These are phyloP conservation scores for Ophiostoma sp. DNA, from an alignment of 2,329 filamentous ascomycete genomes.

Conservation along the genomic window DNA sequence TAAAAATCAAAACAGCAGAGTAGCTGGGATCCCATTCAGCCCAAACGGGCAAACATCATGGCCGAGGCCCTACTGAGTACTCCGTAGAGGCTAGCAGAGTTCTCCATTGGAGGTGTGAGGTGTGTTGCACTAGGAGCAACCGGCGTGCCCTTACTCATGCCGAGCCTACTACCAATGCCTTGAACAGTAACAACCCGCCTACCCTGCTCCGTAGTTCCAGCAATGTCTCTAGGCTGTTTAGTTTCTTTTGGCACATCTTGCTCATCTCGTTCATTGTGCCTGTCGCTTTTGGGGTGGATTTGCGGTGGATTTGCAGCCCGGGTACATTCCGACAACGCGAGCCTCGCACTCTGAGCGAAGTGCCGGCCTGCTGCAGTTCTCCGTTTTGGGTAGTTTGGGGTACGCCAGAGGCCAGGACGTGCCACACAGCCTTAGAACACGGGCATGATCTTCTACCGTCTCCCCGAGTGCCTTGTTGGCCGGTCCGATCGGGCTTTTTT, in stretches of 20 bases:
- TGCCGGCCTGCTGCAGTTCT: not conserved
- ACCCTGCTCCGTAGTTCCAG: not conserved
- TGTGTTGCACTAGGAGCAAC: not conserved
- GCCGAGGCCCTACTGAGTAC: not conserved
- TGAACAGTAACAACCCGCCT: not conserved
- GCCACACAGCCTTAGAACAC: not conserved
- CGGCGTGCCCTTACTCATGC: conserved; percentile 10
- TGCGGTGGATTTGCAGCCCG: not conserved
- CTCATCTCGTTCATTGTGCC: not conserved
- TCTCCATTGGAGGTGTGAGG: not conserved
- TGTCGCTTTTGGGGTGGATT: not conserved
- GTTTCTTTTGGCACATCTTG: not conserved
- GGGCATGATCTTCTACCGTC: not conserved
- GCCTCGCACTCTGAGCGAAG: not conserved
- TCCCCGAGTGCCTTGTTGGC: not conserved
- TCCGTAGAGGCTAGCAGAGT: not conserved
- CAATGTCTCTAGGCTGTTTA: not conserved
- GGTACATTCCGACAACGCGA: not conserved
- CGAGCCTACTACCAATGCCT: not conserved
- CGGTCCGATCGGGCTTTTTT: not conserved
- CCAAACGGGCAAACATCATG: not conserved
- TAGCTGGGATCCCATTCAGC: not conserved
- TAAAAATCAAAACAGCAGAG: not conserved
- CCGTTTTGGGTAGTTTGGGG: not conserved
- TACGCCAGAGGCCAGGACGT: not conserved